phyloP scores from a whole-genome alignment of 2,329 filamentous ascomycete genomes.

The Byssochlamys sp. region DNA sequence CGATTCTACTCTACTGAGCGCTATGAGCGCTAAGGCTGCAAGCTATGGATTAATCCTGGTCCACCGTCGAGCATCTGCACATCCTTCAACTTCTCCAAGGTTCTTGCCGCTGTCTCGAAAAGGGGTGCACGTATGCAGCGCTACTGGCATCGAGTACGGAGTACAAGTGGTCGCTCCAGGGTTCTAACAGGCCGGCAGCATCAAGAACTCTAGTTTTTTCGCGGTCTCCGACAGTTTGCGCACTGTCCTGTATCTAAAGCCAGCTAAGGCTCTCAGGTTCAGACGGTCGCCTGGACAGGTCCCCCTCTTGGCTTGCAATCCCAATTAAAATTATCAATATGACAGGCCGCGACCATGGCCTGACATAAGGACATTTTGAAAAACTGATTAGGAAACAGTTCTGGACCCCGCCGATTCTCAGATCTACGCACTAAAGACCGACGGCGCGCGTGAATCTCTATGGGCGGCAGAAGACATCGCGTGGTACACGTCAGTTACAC shows the following conservation, averaged over 20 bases:
- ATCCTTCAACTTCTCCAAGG: neutral
- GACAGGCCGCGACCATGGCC: neutral
- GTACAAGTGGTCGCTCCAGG: neutral
- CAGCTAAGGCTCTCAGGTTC: neutral
- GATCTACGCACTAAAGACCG: neutral
- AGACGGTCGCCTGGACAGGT: neutral
- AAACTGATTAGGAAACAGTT: neutral
- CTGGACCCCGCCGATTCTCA: neutral
- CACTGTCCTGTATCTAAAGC: neutral
- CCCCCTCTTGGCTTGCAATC: neutral
- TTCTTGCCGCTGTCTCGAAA: neutral
- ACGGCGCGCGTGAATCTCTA: neutral
- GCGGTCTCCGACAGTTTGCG: neutral
- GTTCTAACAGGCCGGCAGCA: neutral
- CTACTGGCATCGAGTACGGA: neutral
- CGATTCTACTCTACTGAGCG: neutral
- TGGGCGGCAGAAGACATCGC: neutral
- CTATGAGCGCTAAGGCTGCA: neutral
- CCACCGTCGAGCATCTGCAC: neutral
- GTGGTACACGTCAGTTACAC: neutral
- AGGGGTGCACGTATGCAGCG: neutral
- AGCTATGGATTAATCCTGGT: neutral
- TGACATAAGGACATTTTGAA: neutral
- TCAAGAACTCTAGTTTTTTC: neutral
- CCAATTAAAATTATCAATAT: neutral